Percentiles rank a stretch among this genome's conserved stretches.
Conservation (phyloP, 768 basidiomycete genomes). For the Cystobasidium ongulense region DNA sequence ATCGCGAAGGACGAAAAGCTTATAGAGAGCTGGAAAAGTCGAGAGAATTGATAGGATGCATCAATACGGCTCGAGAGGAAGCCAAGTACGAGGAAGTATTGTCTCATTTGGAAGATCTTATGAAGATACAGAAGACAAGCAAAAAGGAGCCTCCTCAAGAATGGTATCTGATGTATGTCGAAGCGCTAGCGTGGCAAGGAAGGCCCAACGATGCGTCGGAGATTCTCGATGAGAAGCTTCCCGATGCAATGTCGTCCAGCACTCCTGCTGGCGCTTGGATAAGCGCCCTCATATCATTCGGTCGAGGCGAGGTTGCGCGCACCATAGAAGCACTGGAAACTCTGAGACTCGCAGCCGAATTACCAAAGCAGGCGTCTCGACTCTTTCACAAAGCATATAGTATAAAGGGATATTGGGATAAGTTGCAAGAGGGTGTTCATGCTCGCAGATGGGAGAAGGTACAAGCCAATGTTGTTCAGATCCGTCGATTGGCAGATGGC, state of each 20-base stretch:
- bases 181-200: slow-evolving; percentile 18
- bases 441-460: not conserved
- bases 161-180: slow-evolving; percentile 18
- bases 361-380: slow-evolving; percentile 20
- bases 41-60: not conserved
- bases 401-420: not conserved
- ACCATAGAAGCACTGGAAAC: not conserved
- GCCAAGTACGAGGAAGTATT: not conserved
- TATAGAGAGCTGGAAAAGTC: not conserved
- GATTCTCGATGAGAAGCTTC: not conserved
- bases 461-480: not conserved
- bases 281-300: slow-evolving; percentile 2
- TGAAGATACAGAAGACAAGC: not conserved
- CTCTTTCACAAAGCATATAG: slow-evolving; percentile 19
- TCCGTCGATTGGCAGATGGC: not conserved
- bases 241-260: not conserved
- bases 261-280: slow-evolving; percentile 7
- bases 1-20: not conserved
- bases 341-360: not conserved
- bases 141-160: not conserved
- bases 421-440: not conserved
- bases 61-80: slow-evolving; percentile 1
- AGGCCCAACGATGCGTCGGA: not conserved
- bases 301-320: not conserved
- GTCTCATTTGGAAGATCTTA: not conserved